These are phyloP conservation scores for Clavariopsis aquatica DNA, from an alignment of 495 filamentous ascomycete genomes.

Conservation along the genomic window DNA sequence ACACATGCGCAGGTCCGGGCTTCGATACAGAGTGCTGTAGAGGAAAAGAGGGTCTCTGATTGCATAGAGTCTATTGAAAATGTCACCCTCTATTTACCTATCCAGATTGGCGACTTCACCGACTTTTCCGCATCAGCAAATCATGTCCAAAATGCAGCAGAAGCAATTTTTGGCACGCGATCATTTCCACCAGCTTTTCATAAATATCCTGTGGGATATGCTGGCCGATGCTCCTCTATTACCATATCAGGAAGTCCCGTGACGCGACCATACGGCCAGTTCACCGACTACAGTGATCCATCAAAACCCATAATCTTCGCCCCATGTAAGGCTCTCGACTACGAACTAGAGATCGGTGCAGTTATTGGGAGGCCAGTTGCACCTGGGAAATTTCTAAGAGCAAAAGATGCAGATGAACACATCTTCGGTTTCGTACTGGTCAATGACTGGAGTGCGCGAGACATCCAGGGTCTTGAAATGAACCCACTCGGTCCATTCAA, in stretches of 20 bases:
- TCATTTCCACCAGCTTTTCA: conserved; percentile 35
- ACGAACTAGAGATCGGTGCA: conserved; percentile 41
- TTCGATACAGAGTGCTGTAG: conserved; percentile 15
- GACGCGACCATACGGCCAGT: conserved; percentile 38
- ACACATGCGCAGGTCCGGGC: conserved; percentile 16
- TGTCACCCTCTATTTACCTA: conserved; percentile 37
- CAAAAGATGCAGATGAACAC: conserved; percentile 68
- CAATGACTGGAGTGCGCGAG: conserved; percentile 90
- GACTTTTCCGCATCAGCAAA: conserved; percentile 38
- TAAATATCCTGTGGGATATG: conserved; percentile 51
- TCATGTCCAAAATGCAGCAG: conserved; percentile 36
- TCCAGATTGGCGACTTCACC: conserved; percentile 42
- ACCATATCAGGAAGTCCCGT: conserved; percentile 71
- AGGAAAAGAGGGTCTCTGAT: neutral
- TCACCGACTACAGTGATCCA: conserved; percentile 18
- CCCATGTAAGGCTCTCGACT: conserved; percentile 39
- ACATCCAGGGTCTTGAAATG: conserved; percentile 86
- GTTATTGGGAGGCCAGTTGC: conserved; percentile 18
- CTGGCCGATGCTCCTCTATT: conserved; percentile 78
- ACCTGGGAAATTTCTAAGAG: conserved; percentile 30
- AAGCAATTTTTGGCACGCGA: conserved; percentile 36
- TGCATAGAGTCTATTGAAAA: conserved; percentile 7
- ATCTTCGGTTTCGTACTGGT: conserved; percentile 85
- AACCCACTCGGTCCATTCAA: conserved; percentile 40
- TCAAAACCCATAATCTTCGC: conserved; percentile 36